Evolutionary conservation across 352 stramenopile species (phyloP).

Genomic region (Phytophthora uliginosa): DNA sequence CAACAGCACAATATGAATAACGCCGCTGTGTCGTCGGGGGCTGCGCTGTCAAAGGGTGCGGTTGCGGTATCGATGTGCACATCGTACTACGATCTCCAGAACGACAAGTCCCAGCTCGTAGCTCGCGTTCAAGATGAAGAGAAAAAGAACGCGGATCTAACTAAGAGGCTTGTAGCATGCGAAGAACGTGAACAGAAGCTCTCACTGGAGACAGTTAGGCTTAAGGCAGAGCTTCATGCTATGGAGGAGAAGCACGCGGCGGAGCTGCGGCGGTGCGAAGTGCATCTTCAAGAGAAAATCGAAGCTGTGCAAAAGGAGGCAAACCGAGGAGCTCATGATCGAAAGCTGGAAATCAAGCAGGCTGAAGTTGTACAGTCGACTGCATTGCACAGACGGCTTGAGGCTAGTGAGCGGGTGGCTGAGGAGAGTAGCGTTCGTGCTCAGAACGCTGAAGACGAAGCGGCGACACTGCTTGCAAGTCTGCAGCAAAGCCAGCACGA

Average conservation of each 20-base stretch:
- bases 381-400: conserved; percentile 32
- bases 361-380: conserved; percentile 25
- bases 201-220: conserved; percentile 36
- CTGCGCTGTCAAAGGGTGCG: conserved; percentile 43
- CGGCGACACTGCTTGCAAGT: conserved; percentile 8
- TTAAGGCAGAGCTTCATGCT: conserved; percentile 56
- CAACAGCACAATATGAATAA: conserved; percentile 62
- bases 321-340: conserved; percentile 61
- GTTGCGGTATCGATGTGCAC: conserved; percentile 77
- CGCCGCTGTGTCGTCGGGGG: conserved; percentile 19
- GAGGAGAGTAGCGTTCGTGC: conserved; percentile 18
- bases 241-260: conserved; percentile 60
- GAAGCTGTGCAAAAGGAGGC: conserved; percentile 59
- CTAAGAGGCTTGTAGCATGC: conserved; percentile 30
- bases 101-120: conserved; percentile 69
- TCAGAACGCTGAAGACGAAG: conserved; percentile 37
- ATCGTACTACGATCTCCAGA: conserved; percentile 88
- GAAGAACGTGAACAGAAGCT: conserved; percentile 36
- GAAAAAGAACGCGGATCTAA: conserved; percentile 37
- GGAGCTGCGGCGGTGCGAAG: conserved; percentile 48
- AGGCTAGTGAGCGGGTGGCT: conserved; percentile 30
- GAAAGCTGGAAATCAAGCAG: conserved; percentile 58
- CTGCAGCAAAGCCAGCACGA: conserved; percentile 19
- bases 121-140: conserved; percentile 44
- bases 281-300: conserved; percentile 56